Evolutionary conservation across 1,139 yeast species (phyloP).

Genomic region (Geotrichum siamense): DNA sequence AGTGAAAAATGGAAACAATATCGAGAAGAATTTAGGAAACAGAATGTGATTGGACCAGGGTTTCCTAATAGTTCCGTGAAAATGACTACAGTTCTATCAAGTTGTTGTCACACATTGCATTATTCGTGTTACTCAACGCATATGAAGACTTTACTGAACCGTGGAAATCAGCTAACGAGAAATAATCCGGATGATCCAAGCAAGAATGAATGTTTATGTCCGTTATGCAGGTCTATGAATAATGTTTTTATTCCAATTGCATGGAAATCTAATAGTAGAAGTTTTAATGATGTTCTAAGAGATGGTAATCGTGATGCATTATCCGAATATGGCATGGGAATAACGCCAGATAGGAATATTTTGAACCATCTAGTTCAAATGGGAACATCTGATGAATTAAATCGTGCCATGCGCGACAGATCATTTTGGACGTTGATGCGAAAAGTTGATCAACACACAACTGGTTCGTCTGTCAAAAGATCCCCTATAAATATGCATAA

Average conservation of each 20-base stretch:
- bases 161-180: conserved; percentile 68
- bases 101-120: conserved; percentile 96
- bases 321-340: background rate
- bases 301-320: background rate
- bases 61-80: conserved; percentile 41
- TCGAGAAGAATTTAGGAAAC: conserved; percentile 33
- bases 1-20: conserved; percentile 39
- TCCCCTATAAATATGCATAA: background rate
- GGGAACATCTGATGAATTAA: background rate
- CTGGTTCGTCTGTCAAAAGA: conserved; percentile 2
- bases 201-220: conserved; percentile 74
- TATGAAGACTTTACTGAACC: conserved; percentile 45
- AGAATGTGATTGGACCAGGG: conserved; percentile 61
- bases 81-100: conserved; percentile 51
- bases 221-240: conserved; percentile 81
- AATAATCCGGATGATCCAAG: conserved; percentile 71
- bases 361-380: background rate
- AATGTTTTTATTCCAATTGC: conserved; percentile 75
- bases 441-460: background rate
- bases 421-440: conserved; percentile 4
- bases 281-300: conserved; percentile 14
- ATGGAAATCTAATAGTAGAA: conserved; percentile 34
- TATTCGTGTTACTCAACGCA: conserved; percentile 65
- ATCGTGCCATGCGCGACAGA: background rate
- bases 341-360: background rate